Conservation (phyloP, 2,329 filamentous ascomycete genomes). For the Penicillium sp. region DNA sequence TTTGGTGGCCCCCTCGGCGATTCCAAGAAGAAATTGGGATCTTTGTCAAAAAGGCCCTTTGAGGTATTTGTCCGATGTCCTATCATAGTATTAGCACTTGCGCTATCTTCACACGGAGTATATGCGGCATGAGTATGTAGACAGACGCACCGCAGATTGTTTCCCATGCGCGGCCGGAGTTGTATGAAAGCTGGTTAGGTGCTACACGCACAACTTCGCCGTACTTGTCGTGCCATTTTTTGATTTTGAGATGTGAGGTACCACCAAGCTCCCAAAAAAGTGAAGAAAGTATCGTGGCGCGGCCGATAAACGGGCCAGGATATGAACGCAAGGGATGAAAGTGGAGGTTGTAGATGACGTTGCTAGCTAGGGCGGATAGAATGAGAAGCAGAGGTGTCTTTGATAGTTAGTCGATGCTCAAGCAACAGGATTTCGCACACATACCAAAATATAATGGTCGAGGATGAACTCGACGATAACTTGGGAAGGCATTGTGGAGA, state of each 20-base stretch:
- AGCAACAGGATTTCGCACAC: not conserved
- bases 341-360: constrained; percentile 6
- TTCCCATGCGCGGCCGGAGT: constrained; percentile 33
- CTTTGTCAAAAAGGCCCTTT: constrained; percentile 17
- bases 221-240: constrained; percentile 27
- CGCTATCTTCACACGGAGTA: constrained; percentile 17
- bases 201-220: constrained; percentile 37
- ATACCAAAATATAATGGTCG: not conserved
- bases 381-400: not conserved
- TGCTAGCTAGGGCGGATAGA: not conserved
- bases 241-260: constrained; percentile 21
- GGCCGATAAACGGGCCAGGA: constrained; percentile 5
- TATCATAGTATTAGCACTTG: constrained; percentile 6
- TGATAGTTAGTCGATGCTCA: not conserved
- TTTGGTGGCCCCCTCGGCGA: not conserved
- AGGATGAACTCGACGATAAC: not conserved
- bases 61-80: constrained; percentile 1
- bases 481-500: not conserved
- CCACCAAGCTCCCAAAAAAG: constrained; percentile 16
- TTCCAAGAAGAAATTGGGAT: constrained; percentile 24
- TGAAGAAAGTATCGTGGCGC: not conserved
- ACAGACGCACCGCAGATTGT: constrained; percentile 37
- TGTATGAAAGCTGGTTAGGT: constrained; percentile 42
- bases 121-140: constrained; percentile 17
- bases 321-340: constrained; percentile 9